A percentile compares a stretch with the other conserved stretches of the same genome.
Evolutionary conservation across 177 flowering plant genomes (phyloP).

Genomic region (Vitis hybrid): DNA sequence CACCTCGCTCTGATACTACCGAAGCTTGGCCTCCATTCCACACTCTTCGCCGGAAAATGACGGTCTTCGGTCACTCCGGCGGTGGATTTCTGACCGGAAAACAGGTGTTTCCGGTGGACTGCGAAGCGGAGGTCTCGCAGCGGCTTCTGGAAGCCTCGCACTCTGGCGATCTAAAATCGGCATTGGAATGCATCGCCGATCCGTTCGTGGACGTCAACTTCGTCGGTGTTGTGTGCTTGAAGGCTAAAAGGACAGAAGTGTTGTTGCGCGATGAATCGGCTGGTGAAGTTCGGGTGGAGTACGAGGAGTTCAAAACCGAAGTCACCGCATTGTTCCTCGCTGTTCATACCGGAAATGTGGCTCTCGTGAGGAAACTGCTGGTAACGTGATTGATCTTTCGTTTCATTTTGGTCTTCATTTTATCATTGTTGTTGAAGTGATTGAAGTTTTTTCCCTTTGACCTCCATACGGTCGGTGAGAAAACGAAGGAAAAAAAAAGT

Average conservation of each 20-base stretch:
- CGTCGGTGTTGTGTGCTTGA: constrained; percentile 69
- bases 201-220: constrained; percentile 83
- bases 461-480: too few relatives aligned
- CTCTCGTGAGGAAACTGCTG: constrained; percentile 74
- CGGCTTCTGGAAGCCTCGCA: constrained; percentile 69
- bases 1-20: neutral
- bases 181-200: constrained; percentile 60
- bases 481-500: too few relatives aligned
- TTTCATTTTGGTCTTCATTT: neutral
- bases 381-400: constrained; percentile 27
- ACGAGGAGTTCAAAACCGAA: constrained; percentile 82
- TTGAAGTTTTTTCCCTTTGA: neutral
- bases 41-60: constrained; percentile 24
- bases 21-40: neutral
- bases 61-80: constrained; percentile 31
- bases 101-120: constrained; percentile 80
- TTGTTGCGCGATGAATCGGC: constrained; percentile 58
- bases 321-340: constrained; percentile 88
- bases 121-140: constrained; percentile 76
- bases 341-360: constrained; percentile 58
- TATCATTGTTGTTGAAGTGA: neutral
- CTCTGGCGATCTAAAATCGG: constrained; percentile 55
- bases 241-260: constrained; percentile 54
- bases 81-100: constrained; percentile 38
- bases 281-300: constrained; percentile 54